These are phyloP conservation scores for Nothophaeocryptopus gaeumannii DNA, from an alignment of 2,329 filamentous ascomycete genomes.

Conservation along the genomic window DNA sequence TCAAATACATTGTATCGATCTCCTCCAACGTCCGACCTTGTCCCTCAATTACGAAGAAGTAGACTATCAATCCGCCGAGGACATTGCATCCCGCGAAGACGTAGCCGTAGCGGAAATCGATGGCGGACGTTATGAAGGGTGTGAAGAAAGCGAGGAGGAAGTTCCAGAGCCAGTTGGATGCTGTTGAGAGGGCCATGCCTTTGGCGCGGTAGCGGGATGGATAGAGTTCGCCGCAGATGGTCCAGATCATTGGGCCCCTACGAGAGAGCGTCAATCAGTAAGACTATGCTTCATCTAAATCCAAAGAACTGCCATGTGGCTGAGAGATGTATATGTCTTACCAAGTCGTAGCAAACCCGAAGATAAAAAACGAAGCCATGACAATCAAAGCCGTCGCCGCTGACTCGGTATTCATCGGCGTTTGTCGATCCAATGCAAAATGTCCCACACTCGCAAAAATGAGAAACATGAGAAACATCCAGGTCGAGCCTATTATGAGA, in stretches of 20 bases:
- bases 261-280: too few species aligned
- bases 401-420: slow-evolving; percentile 35
- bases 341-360: slow-evolving; percentile 67
- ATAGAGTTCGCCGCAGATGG: slow-evolving; percentile 41
- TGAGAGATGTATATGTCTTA: too few species aligned
- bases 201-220: slow-evolving; percentile 53
- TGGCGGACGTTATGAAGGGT: slow-evolving; percentile 69
- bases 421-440: slow-evolving; percentile 40
- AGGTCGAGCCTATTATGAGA: slow-evolving; percentile 42
- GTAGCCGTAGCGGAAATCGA: slow-evolving; percentile 71
- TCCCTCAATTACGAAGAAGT: slow-evolving; percentile 74
- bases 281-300: too few species aligned
- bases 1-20: slow-evolving; percentile 59
- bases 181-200: slow-evolving; percentile 55
- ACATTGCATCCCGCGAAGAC: slow-evolving; percentile 72
- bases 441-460: slow-evolving; percentile 47
- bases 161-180: slow-evolving; percentile 57
- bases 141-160: slow-evolving; percentile 62
- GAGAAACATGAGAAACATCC: slow-evolving; percentile 55
- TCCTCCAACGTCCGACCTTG: slow-evolving; percentile 58
- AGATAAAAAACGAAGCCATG: slow-evolving; percentile 66
- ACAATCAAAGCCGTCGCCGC: slow-evolving; percentile 62
- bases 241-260: slow-evolving; percentile 59
- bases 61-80: slow-evolving; percentile 64
- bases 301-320: too few species aligned